Base-by-base conservation (phyloP, 2,329 filamentous ascomycete genomes). In the Plectosphaerella plurivora region DNA sequence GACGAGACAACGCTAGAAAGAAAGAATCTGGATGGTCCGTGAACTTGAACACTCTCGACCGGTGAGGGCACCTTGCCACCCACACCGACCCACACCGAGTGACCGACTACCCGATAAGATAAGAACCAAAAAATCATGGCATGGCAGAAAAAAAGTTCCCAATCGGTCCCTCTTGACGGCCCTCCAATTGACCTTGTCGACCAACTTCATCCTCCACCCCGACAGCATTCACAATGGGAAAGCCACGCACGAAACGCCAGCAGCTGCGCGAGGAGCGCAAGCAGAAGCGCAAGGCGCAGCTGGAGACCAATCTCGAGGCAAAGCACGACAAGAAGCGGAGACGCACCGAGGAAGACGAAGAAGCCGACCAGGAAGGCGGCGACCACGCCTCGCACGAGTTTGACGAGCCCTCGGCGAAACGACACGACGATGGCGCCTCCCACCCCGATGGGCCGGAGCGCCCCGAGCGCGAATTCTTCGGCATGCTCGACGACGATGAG, bases 401-500 rank as follows among this genome's bases (percentile, higher is more conserved):
- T 28, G 60, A 60, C 37, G 56, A 47, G 18, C 33, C 35, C 20
- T 36, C 50, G 42, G 47, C 47, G 22, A 49, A 58, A 20, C 58
- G 62, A 24, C 59, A 65, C 41, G 57, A 62, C 25, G 64, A 60
- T 12, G 65, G 63, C 36, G 65, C 62, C 3, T 70, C 10, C 16
- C 47, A 47, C 16, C n/a, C n/a, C n/a, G 28, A 33, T 25, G 42
- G 45, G 24, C 49, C 25, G 20, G 20, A 50, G 11, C 49, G 57
- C 11, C 65, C 70, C 10, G 88, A 90, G 54, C 82, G 77, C 60
- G 85, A 89, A 52, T 99, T 96, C 74, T 97, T 95, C 63, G 94
- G 94, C 58, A 86, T 97, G 77, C 85, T 99, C 24, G 88, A 91
- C 62, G 87, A 95, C 51, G 84, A 95, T 59, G 94, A 99, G 74